Percentiles rank a stretch among this genome's conserved stretches.
Conservation (phyloP, 495 filamentous ascomycete genomes). For the Chaetomium cochliodes region DNA sequence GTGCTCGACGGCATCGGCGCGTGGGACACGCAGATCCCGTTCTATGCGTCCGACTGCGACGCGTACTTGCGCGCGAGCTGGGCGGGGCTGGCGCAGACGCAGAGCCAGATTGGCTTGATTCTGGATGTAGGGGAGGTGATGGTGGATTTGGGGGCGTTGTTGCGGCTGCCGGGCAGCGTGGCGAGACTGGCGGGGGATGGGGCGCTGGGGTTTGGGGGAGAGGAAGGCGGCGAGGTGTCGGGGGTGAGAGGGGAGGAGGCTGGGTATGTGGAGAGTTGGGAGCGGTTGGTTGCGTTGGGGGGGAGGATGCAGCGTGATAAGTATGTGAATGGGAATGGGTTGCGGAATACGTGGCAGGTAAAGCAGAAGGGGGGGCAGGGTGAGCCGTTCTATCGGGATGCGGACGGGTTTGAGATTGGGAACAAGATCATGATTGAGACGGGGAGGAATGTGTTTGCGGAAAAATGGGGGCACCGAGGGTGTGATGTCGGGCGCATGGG, state of each 20-base stretch:
- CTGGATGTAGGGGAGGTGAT: conserved; percentile 51
- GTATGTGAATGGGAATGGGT: conserved; percentile 30
- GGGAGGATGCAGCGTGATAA: conserved; percentile 41
- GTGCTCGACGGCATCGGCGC: conserved; percentile 51
- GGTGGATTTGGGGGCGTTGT: conserved; percentile 48
- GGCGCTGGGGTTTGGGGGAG: too few relatives aligned
- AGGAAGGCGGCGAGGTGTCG: conserved; percentile 26
- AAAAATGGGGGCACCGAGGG: conserved; percentile 55
- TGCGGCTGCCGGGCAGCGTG: conserved; percentile 36
- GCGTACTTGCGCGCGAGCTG: conserved; percentile 54
- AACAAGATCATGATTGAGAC: conserved; percentile 50
- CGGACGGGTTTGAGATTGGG: conserved; percentile 53
- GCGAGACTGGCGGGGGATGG: conserved; percentile 33
- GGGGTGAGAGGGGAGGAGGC: conserved; percentile 24
- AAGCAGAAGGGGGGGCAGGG: conserved; percentile 54
- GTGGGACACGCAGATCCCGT: conserved; percentile 63
- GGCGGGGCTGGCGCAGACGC: conserved; percentile 50
- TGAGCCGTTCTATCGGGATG: conserved; percentile 57
- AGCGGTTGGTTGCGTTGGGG: conserved; percentile 37
- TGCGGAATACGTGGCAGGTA: conserved; percentile 54
- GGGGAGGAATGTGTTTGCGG: conserved; percentile 50
- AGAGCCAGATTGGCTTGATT: conserved; percentile 47
- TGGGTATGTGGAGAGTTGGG: conserved; percentile 37
- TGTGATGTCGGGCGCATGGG: conserved; percentile 32
- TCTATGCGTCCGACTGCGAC: conserved; percentile 52